These are phyloP conservation scores for Trichosporon inkin DNA, from an alignment of 1,284 basidiomycete genomes.

Conservation along the genomic window DNA sequence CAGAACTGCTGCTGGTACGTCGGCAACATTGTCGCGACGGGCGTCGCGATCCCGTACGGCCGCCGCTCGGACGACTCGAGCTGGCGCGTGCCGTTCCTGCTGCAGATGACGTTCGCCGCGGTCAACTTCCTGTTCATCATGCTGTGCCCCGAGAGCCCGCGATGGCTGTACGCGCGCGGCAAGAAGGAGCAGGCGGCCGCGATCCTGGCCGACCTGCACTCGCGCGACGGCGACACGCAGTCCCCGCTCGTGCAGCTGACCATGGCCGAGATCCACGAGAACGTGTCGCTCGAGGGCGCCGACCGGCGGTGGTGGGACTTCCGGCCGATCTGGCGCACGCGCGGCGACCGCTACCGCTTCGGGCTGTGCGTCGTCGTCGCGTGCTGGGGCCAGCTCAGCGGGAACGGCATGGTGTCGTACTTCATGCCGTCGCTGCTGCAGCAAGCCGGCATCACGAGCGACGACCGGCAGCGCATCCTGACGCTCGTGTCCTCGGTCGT, in stretches of 20 bases:
- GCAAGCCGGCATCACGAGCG: constrained; percentile 29
- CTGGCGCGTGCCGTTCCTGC: constrained; percentile 57
- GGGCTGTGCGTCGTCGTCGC: constrained; percentile 54
- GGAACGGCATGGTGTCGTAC: constrained; percentile 49
- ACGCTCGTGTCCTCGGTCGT: constrained; percentile 33
- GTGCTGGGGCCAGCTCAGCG: constrained; percentile 33
- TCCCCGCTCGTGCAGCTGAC: constrained; percentile 57
- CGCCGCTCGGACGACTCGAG: constrained; percentile 49
- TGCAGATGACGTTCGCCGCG: constrained; percentile 54
- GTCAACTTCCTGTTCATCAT: constrained; percentile 55
- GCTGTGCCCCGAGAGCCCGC: constrained; percentile 49
- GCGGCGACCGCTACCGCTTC: constrained; percentile 54
- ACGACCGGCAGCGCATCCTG: constrained; percentile 29
- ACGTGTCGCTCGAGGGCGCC: constrained; percentile 43
- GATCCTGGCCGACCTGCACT: constrained; percentile 50
- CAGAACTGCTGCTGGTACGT: constrained; percentile 54
- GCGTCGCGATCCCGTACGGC: constrained; percentile 58
- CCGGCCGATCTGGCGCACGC: constrained; percentile 54
- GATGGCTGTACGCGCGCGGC: constrained; percentile 50
- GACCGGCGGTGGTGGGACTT: constrained; percentile 57
- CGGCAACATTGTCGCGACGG: constrained; percentile 56
- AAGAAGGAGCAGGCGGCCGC: constrained; percentile 20
- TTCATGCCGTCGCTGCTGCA: constrained; percentile 33
- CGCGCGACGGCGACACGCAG: constrained; percentile 52
- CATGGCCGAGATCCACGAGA: constrained; percentile 58